These are phyloP conservation scores for Solanum piurae DNA, from an alignment of 257 asterid species.

Conservation along the genomic window DNA sequence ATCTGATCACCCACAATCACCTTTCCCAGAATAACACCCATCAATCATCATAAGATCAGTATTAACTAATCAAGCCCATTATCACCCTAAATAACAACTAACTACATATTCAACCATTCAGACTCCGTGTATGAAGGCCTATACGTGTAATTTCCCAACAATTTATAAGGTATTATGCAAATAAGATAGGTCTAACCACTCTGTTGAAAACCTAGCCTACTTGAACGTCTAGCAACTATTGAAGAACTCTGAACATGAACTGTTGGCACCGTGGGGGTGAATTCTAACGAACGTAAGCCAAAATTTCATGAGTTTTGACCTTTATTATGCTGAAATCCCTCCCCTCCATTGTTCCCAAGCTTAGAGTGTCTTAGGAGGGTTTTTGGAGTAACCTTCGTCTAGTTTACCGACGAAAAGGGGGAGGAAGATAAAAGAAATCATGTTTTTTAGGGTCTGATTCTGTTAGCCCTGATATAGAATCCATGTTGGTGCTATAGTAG, in stretches of 20 bases:
- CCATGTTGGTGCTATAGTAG: no score
- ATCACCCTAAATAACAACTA: background rate
- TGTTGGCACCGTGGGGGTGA: background rate
- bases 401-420: no score
- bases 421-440: no score
- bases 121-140: background rate
- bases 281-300: no score
- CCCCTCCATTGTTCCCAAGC: background rate
- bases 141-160: background rate
- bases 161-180: background rate
- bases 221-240: background rate
- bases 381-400: background rate
- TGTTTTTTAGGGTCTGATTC: no score
- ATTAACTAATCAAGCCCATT: background rate
- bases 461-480: no score
- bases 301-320: background rate
- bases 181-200: background rate
- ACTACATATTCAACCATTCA: background rate
- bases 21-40: background rate
- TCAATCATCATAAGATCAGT: background rate
- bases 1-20: background rate
- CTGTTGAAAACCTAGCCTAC: background rate
- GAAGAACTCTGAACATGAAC: background rate
- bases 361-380: background rate
- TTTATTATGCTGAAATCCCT: background rate